Evolutionary conservation across 2,329 filamentous ascomycete genomes (phyloP), one percentile per base, ranked within the genome.

Genomic region (Xylaria sp.): DNA sequence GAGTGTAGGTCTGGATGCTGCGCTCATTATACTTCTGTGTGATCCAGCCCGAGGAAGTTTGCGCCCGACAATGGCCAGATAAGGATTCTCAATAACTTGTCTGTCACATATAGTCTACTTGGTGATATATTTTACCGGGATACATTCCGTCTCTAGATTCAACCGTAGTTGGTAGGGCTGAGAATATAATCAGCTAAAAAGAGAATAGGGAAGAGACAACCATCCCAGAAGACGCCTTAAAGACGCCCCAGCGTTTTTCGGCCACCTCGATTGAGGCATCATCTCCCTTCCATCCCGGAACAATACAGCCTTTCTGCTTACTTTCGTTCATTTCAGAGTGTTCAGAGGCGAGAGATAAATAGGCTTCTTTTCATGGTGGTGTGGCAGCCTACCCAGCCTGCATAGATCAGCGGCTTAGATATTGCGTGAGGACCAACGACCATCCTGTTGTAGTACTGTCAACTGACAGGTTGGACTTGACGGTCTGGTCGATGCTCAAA

Each of bases 331-430:
- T 67, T 39, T 59, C 57, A 59, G 10, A n/a, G 8, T 12, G 69
- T 70, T 66, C 63, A 39, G 60, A 64, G 46, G 58, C 45, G 34
- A 64, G 59, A 66, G 69, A 66, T 60, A 58, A 71, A 69, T 57
- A 20, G 43, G 23, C 18, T 61, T 64, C 60, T 41, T 15, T 39
- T 58, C 55, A 56, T 52, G 56, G 56, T 66, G 53, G 64, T 67
- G 67, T 70, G 69, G 66, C 53, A 63, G 62, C 34, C 52, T 55
- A 60, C 20, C 58, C 52, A 64, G 66, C 63, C 55, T 70, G 65
- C 69, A 72, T 69, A 62, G 66, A 69, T 69, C 69, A 64, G 59
- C 62, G 61, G 56, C 69, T 65, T 59, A 57, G 56, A 56, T 43
- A 63, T 71, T 69, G 50, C 65, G 68, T 68, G 57, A 57, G 45